These are phyloP conservation scores for Fusarium ramigenum DNA, from an alignment of 2,329 filamentous ascomycete species.

Conservation along the genomic window DNA sequence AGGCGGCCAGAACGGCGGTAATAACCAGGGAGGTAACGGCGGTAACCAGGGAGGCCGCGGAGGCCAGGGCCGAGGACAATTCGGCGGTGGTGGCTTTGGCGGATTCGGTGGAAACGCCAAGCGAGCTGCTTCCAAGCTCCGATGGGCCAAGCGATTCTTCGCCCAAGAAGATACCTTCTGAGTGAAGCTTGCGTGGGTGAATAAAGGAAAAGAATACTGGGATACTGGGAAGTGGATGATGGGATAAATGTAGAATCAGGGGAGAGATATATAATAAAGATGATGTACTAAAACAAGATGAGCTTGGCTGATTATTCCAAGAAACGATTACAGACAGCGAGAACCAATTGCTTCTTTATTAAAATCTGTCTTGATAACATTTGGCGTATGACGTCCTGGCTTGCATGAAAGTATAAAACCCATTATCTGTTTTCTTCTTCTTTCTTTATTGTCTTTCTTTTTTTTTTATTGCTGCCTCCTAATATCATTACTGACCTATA, in stretches of 20 bases:
- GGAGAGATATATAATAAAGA: neutral
- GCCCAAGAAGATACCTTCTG: neutral
- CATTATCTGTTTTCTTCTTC: neutral
- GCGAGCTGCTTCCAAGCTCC: constrained; percentile 5
- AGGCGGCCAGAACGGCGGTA: neutral
- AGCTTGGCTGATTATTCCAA: neutral
- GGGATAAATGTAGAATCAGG: neutral
- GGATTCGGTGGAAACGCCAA: constrained; percentile 26
- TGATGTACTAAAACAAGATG: neutral
- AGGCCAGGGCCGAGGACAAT: neutral
- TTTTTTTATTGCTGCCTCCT: neutral
- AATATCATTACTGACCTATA: neutral
- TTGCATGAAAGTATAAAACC: too few relatives aligned
- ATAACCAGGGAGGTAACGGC: neutral
- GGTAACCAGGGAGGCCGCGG: neutral
- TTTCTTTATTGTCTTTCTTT: neutral
- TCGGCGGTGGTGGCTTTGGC: neutral
- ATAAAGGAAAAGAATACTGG: neutral
- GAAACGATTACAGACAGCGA: neutral
- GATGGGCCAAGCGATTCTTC: constrained; percentile 29
- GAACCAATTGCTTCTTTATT: neutral
- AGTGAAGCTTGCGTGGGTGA: neutral
- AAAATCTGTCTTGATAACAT: neutral
- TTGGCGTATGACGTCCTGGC: neutral
- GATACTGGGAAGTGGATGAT: neutral